These are phyloP conservation scores for Plasmodium gonderi DNA, from an alignment of 169 alveolate species.

Conservation along the genomic window DNA sequence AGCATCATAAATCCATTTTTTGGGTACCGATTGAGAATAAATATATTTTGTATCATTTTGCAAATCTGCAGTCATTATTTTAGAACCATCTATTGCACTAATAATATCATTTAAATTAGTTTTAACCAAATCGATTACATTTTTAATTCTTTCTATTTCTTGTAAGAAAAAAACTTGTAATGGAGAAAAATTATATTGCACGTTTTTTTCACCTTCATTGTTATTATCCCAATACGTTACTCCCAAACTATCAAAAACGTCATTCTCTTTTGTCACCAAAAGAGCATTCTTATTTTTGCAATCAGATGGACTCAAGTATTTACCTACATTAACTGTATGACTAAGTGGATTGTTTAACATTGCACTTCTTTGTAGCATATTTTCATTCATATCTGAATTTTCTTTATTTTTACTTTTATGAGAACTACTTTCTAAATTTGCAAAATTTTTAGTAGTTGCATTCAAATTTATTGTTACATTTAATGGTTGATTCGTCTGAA, in stretches of 20 bases:
- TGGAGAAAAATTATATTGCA: conserved; percentile 86
- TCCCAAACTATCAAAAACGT: conserved; percentile 8
- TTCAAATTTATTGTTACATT: conserved; percentile 31
- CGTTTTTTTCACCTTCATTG: conserved; percentile 58
- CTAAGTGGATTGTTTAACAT: conserved; percentile 89
- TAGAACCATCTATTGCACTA: conserved; percentile 95
- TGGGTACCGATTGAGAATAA: conserved; percentile 91
- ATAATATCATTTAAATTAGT: conserved; percentile 90
- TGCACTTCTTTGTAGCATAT: conserved; percentile 74
- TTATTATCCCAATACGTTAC: conserved; percentile 63
- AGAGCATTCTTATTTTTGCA: conserved; percentile 17
- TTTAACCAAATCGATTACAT: conserved; percentile 92
- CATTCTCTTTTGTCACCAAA: conserved; percentile 43
- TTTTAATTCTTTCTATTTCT: conserved; percentile 96
- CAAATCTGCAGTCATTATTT: conserved; percentile 95
- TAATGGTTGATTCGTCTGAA: conserved; percentile 46
- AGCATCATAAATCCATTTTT: conserved; percentile 96
- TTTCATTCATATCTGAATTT: conserved; percentile 20
- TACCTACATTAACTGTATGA: conserved; percentile 89
- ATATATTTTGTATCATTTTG: conserved; percentile 90
- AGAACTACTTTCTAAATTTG: conserved; percentile 25
- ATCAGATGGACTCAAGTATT: conserved; percentile 88
- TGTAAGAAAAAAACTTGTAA: conserved; percentile 96
- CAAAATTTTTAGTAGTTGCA: conserved; percentile 39
- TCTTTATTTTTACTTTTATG: conserved; percentile 48